Conservation (phyloP, 2,329 filamentous ascomycete genomes). For the Claviceps paspali region DNA sequence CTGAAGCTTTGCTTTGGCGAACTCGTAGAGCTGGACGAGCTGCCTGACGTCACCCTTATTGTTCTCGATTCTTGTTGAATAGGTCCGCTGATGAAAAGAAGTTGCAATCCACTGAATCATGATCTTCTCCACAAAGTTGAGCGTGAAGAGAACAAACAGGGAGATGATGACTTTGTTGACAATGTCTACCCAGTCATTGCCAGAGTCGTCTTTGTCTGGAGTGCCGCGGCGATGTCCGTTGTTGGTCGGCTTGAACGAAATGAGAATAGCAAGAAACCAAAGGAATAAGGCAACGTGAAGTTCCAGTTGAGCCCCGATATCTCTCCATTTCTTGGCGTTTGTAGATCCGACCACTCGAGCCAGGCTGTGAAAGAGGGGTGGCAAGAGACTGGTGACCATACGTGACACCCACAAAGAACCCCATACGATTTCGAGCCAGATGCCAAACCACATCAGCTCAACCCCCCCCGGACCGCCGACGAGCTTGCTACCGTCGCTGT, state of each 20-base stretch:
- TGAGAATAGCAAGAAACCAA: slow-evolving; percentile 76
- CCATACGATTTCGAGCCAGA: slow-evolving; percentile 93
- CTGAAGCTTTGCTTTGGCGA: slow-evolving; percentile 61
- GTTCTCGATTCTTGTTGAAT: slow-evolving; percentile 76
- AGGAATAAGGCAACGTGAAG: slow-evolving; percentile 76
- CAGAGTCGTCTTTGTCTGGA: slow-evolving; percentile 26
- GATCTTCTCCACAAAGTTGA: slow-evolving; percentile 86
- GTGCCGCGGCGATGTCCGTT: slow-evolving; percentile 34
- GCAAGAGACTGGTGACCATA: slow-evolving; percentile 36
- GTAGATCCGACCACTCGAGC: slow-evolving; percentile 67
- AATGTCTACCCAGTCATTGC: slow-evolving; percentile 55
- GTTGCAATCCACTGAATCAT: slow-evolving; percentile 90
- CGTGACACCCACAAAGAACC: slow-evolving; percentile 69
- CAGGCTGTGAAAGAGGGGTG: slow-evolving; percentile 29
- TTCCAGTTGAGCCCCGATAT: slow-evolving; percentile 74
- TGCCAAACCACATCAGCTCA: slow-evolving; percentile 73
- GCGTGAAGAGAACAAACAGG: slow-evolving; percentile 60
- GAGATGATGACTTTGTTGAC: slow-evolving; percentile 78
- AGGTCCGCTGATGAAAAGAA: slow-evolving; percentile 81
- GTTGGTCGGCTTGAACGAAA: slow-evolving; percentile 77
- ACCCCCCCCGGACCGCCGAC: slow-evolving; percentile 58
- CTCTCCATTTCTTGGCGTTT: slow-evolving; percentile 84
- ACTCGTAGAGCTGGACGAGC: slow-evolving; percentile 42
- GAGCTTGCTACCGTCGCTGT: slow-evolving; percentile 24
- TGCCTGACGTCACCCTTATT: slow-evolving; percentile 77